Conservation (phyloP, 73 alveolate species). For the Paramecium biaurelia region DNA sequence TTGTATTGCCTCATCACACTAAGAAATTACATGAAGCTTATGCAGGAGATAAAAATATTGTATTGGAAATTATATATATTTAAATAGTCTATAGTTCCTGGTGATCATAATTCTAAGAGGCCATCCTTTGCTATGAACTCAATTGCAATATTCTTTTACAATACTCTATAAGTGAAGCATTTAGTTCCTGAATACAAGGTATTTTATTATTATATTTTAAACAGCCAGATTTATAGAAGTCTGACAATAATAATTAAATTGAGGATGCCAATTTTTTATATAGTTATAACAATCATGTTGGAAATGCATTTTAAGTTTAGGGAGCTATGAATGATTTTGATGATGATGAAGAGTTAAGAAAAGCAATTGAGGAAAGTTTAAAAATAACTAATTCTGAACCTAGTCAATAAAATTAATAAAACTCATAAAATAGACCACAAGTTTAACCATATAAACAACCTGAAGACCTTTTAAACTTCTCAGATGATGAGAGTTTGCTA, state of each 20-base stretch:
- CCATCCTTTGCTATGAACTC: slow-evolving; percentile 74
- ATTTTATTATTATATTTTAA: background rate
- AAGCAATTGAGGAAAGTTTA: slow-evolving; percentile 32
- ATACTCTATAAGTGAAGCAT: slow-evolving; percentile 55
- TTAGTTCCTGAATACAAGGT: slow-evolving; percentile 58
- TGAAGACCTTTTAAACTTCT: slow-evolving; percentile 1
- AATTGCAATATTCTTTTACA: slow-evolving; percentile 75
- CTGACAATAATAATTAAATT: background rate
- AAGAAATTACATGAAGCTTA: slow-evolving; percentile 88
- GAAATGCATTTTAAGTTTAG: background rate
- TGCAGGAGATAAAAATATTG: slow-evolving; percentile 96
- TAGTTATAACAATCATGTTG: background rate
- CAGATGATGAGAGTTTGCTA: slow-evolving; percentile 50
- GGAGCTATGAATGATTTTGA: slow-evolving; percentile 33
- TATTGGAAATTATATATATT: background rate
- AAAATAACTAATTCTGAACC: background rate
- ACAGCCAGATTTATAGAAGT: background rate
- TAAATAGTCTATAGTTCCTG: slow-evolving; percentile 69
- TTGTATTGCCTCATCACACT: slow-evolving; percentile 94
- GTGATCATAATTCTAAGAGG: slow-evolving; percentile 81
- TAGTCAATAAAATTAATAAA: background rate
- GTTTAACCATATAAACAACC: background rate
- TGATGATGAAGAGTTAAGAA: slow-evolving; percentile 43
- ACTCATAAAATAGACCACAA: slow-evolving; percentile 14
- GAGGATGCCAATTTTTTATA: background rate